These are phyloP conservation scores for Polytolypa hystricis DNA, from an alignment of 2,329 filamentous ascomycete genomes.

Conservation along the genomic window DNA sequence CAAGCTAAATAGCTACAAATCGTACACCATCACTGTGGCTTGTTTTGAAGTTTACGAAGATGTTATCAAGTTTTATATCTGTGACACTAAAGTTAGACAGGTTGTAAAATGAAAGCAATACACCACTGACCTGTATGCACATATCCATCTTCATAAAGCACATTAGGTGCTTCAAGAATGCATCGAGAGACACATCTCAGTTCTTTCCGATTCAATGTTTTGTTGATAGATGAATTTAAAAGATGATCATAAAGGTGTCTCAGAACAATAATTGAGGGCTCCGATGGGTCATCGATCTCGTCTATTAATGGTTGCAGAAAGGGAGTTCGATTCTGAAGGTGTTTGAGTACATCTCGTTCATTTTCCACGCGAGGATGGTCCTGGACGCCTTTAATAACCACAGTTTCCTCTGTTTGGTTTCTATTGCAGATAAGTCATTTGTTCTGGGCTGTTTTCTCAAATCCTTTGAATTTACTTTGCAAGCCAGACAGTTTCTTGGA, in stretches of 20 bases:
- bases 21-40: no score
- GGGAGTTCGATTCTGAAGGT: slow-evolving; percentile 7
- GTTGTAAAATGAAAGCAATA: no score
- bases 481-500: slow-evolving; percentile 10
- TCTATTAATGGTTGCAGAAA: slow-evolving; percentile 9
- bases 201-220: slow-evolving; percentile 9
- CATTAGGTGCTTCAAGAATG: slow-evolving; percentile 9
- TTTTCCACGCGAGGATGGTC: slow-evolving; percentile 9
- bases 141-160: slow-evolving; percentile 11
- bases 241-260: slow-evolving; percentile 13
- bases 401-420: no score
- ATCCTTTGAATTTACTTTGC: no score
- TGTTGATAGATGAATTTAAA: slow-evolving; percentile 4
- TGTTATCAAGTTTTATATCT: slow-evolving; percentile 15
- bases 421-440: no score
- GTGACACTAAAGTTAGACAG: no score
- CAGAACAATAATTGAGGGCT: slow-evolving; percentile 10
- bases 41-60: slow-evolving; percentile 14
- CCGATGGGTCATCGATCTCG: slow-evolving; percentile 7
- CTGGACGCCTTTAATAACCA: slow-evolving; percentile 7
- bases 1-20: slow-evolving; percentile 14
- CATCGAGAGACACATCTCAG: slow-evolving; percentile 11
- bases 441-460: no score
- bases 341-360: slow-evolving; percentile 8
- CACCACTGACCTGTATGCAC: slow-evolving; percentile 11